These are phyloP conservation scores for Microascus cirrosus DNA, from an alignment of 2,329 filamentous ascomycete species.

Conservation along the genomic window DNA sequence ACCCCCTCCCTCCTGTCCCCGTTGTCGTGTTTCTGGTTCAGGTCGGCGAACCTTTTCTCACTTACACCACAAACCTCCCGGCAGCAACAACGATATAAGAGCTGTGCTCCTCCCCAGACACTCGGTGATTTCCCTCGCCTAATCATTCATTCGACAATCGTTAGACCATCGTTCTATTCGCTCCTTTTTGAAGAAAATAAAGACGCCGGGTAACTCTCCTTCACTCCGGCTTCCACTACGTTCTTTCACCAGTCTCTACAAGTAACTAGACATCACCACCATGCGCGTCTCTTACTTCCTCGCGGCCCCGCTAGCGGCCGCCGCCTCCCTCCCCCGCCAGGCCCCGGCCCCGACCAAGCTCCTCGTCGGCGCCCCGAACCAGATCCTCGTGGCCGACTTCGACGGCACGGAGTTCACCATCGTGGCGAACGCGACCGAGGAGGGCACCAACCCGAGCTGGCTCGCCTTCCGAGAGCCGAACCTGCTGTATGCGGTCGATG, in stretches of 20 bases:
- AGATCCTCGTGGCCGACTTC: slow-evolving; percentile 29
- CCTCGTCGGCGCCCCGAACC: slow-evolving; percentile 26
- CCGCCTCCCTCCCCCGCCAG: background rate
- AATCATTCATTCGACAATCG: background rate
- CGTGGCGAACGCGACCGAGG: slow-evolving; percentile 18
- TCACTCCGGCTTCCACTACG: background rate
- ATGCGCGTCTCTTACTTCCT: slow-evolving; percentile 2
- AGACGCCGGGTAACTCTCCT: background rate
- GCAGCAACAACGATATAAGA: background rate
- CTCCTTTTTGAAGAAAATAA: no score
- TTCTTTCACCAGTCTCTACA: background rate
- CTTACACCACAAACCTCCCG: background rate
- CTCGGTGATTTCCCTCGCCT: background rate
- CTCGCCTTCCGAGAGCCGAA: slow-evolving; percentile 27
- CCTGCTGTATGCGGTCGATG: slow-evolving; percentile 33
- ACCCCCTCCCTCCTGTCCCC: no score
- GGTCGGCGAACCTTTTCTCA: background rate
- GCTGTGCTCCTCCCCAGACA: background rate
- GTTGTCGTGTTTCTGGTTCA: background rate
- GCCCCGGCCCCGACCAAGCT: slow-evolving; percentile 14
- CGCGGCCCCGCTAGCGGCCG: slow-evolving; percentile 1
- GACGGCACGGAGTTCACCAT: slow-evolving; percentile 25
- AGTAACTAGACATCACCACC: background rate
- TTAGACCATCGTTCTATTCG: no score
- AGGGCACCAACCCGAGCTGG: slow-evolving; percentile 31